Percentiles rank a stretch among this genome's conserved stretches.
These are phyloP conservation scores for Verticillium tricorpus DNA, from an alignment of 2,329 filamentous ascomycete genomes.

Conservation along the genomic window DNA sequence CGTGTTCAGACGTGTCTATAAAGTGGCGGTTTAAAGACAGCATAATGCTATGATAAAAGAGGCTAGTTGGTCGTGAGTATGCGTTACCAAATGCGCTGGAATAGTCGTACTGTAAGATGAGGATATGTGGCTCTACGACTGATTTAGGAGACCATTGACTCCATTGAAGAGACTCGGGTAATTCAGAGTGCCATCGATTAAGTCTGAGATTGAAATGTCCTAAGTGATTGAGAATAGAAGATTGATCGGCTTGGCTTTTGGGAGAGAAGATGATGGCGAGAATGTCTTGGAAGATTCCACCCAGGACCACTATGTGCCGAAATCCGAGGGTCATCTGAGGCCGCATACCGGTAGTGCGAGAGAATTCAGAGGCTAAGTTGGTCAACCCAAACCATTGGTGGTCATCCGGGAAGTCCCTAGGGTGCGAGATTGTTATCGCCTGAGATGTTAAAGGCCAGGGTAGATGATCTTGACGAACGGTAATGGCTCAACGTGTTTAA, in stretches of 20 bases:
- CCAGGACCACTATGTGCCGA: not conserved
- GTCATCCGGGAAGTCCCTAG: not conserved
- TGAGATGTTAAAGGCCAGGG: not conserved
- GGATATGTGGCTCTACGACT: too few species aligned
- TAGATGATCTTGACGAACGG: not conserved
- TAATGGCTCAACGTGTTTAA: constrained; percentile 1
- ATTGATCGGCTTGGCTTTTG: not conserved
- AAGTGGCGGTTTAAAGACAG: not conserved
- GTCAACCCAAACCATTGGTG: not conserved
- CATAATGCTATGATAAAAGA: not conserved
- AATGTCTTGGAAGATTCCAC: not conserved
- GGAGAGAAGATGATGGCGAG: not conserved
- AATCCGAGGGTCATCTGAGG: not conserved
- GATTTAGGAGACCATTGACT: not conserved
- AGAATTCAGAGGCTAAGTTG: not conserved
- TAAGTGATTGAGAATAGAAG: not conserved
- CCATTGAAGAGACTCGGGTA: not conserved
- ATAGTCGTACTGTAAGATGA: not conserved
- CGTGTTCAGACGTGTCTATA: not conserved
- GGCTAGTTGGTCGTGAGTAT: too few species aligned
- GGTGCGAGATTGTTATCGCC: too few species aligned
- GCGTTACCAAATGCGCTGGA: too few species aligned
- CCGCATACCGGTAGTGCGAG: not conserved
- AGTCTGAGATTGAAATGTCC: not conserved
- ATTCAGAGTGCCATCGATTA: not conserved